These are phyloP conservation scores for Coprinopsis cinerea DNA, from an alignment of 768 basidiomycete species.

Conservation along the genomic window DNA sequence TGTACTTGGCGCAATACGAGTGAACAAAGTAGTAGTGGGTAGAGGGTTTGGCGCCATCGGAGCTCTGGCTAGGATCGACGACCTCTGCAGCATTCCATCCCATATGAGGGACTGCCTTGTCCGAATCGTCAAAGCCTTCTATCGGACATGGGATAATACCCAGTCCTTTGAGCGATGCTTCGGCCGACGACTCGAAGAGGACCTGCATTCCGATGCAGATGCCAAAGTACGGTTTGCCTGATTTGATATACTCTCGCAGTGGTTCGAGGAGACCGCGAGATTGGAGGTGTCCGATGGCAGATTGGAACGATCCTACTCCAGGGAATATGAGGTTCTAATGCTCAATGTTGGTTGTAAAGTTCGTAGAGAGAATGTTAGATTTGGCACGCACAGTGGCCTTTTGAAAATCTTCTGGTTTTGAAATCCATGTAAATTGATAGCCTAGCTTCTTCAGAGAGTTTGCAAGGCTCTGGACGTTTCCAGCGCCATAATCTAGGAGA, in stretches of 20 bases:
- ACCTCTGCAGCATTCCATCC: constrained; percentile 87
- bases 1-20: constrained; percentile 83
- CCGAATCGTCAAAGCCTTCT: constrained; percentile 56
- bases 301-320: constrained; percentile 91
- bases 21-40: constrained; percentile 96
- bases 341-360: constrained; percentile 8
- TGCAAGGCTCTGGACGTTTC: constrained; percentile 89
- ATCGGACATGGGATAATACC: constrained; percentile 82
- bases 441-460: constrained; percentile 86
- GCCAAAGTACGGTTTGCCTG: constrained; percentile 91
- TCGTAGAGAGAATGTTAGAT: constrained; percentile 7
- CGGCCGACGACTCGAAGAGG: constrained; percentile 82
- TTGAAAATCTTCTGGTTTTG: constrained; percentile 71
- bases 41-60: constrained; percentile 43
- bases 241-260: constrained; percentile 72
- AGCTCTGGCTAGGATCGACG: constrained; percentile 37
- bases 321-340: constrained; percentile 90
- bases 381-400: constrained; percentile 76
- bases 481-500: constrained; percentile 95
- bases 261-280: constrained; percentile 74
- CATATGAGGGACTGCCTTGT: constrained; percentile 95
- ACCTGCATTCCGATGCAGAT: constrained; percentile 99
- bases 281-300: constrained; percentile 74
- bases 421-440: constrained; percentile 86
- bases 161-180: constrained; percentile 73